phyloP scores from a whole-genome alignment of 495 filamentous ascomycete genomes.

The Talaromyces proteolyticus region DNA sequence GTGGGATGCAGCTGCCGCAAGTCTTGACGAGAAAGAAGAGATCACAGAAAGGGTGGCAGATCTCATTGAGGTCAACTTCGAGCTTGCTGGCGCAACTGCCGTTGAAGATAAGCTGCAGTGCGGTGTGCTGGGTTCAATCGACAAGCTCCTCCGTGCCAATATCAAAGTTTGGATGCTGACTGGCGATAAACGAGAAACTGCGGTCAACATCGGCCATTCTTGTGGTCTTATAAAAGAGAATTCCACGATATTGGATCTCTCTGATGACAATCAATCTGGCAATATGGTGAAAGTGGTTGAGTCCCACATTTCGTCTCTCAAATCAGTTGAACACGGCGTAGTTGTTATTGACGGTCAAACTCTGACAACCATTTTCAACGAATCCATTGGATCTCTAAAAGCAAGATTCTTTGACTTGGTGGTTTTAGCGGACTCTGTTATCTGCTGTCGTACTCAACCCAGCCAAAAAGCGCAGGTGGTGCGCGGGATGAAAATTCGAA shows the following conservation, averaged over 20 bases:
- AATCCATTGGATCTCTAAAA: slow-evolving; percentile 51
- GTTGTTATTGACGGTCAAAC: slow-evolving; percentile 87
- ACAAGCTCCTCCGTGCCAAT: slow-evolving; percentile 81
- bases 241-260: slow-evolving; percentile 69
- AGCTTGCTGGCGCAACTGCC: slow-evolving; percentile 79
- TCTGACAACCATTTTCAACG: slow-evolving; percentile 67
- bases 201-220: slow-evolving; percentile 88
- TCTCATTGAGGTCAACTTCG: slow-evolving; percentile 72
- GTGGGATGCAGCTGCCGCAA: slow-evolving; percentile 76
- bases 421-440: slow-evolving; percentile 76
- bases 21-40: slow-evolving; percentile 71
- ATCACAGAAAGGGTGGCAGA: slow-evolving; percentile 75
- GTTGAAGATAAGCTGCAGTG: slow-evolving; percentile 92
- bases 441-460: slow-evolving; percentile 87
- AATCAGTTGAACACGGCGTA: slow-evolving; percentile 57
- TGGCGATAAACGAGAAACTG: slow-evolving; percentile 91
- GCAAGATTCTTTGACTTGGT: slow-evolving; percentile 73
- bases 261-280: slow-evolving; percentile 57
- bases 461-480: slow-evolving; percentile 85
- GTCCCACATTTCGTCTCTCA: slow-evolving; percentile 52
- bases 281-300: slow-evolving; percentile 59
- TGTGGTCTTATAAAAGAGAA: slow-evolving; percentile 83
- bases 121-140: slow-evolving; percentile 86
- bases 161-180: slow-evolving; percentile 98
- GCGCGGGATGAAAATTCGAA: slow-evolving; percentile 63